Evolutionary conservation across 1,139 yeast species (phyloP), one percentile per base, ranked within the genome.

Genomic region (Protomyces lactucae-debilis): DNA sequence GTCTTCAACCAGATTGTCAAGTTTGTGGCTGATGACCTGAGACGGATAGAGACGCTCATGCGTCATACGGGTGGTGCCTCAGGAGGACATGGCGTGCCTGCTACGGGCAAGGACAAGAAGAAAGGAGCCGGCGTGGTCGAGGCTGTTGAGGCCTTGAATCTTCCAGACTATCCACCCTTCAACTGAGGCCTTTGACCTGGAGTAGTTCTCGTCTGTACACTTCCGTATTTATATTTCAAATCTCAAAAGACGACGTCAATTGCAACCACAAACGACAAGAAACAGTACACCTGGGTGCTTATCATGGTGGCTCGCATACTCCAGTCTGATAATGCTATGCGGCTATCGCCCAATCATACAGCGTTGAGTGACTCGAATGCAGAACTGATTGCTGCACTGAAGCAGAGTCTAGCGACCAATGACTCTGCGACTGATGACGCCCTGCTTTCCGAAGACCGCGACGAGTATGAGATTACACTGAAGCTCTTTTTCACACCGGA

Each of bases 401-500:
- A 35, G 3, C 57, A 59, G 28, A 52, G 52, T n/a, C 57, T 59
- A 16, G 37, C 46, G 52, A 40, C 43, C 14, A 51, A 55, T 3
- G n/a, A n/a, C 12, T 23, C 43, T 23, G 35, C 14, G 35, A 36
- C 35, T 36, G 46, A 52, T 25, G 48, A 18, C 10, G 23, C 25
- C 23, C 28, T 21, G 5, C 32, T 59, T 40, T n/a, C 43, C 51
- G 64, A 54, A 48, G 64, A 54, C 32, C 54, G 55, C 18, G 39
- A 57, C 28, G 64, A 60, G 51, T 60, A 54, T 32, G 64, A 60
- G 37, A 46, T 60, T 35, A 54, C 64, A 23, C 25, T 43, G 14
- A 60, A 60, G 43, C 52, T 60, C 28, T 60, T 60, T 55, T 55
- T 60, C 40, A 43, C 54, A 28, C 55, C 59, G 55, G 40, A 40